A percentile compares a stretch with the other conserved stretches of the same genome.
phyloP scores from a whole-genome alignment of 2,329 filamentous ascomycete genomes.

The Hymenoscyphus scutula region DNA sequence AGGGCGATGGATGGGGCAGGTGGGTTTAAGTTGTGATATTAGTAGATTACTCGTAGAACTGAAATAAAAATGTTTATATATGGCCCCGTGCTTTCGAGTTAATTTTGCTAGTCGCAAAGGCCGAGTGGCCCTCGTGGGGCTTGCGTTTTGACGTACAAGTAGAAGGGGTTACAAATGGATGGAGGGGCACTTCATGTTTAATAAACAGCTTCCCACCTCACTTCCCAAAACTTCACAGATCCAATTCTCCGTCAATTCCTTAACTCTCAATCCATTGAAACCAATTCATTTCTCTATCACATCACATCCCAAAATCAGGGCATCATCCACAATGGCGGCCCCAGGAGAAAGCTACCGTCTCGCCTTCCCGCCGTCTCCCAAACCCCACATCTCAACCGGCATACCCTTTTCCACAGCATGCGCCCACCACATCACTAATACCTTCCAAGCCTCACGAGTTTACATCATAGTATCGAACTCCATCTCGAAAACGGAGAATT shows the following conservation, averaged over 20 bases:
- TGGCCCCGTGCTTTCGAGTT: neutral
- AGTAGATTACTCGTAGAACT: neutral
- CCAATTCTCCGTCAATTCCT: neutral
- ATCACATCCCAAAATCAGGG: neutral
- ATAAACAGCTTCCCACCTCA: neutral
- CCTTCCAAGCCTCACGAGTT: conserved; percentile 29
- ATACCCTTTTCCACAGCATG: conserved; percentile 33
- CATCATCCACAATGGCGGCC: conserved; percentile 11
- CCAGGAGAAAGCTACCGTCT: conserved; percentile 15
- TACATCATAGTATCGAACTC: conserved; percentile 37
- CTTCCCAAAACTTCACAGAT: neutral
- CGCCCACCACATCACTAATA: conserved; percentile 31
- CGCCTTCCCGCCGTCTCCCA: conserved; percentile 12
- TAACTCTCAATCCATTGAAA: neutral
- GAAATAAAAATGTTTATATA: conserved; percentile 1
- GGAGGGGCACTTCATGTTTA: neutral
- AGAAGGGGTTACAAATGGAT: neutral
- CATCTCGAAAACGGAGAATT: conserved; percentile 35
- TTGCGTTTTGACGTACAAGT: neutral
- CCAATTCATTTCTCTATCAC: neutral
- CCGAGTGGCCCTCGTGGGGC: neutral
- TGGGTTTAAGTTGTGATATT: conserved; percentile 57
- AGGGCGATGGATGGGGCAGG: conserved; percentile 51
- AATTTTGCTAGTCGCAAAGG: neutral
- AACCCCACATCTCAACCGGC: conserved; percentile 25